Base-by-base conservation (phyloP, 257 asterid genomes). In the Ocimum tenuiflorum region DNA sequence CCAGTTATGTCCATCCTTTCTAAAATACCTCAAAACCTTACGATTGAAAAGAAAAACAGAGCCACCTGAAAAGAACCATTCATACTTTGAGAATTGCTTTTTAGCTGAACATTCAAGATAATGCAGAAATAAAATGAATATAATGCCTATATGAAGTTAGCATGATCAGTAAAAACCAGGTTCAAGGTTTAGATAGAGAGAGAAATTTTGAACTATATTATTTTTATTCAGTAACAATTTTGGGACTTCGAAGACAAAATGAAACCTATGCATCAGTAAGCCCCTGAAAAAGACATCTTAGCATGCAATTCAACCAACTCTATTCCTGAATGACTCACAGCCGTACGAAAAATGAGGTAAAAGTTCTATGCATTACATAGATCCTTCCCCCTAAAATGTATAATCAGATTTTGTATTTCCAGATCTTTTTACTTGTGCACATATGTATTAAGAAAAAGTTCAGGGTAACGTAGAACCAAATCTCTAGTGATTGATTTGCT, bases 1-100 rank as follows among this genome's bases (percentile, higher is more conserved):
- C 99, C 99, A 92, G 61, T 81, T 89, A 75, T 92, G 97, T 12
- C 91, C 97, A 80, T 92, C 99, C 82, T 89, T 92, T 67, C 99
- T 88, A 69, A 92, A 92, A 76, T 89, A 89, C 76, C 99, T 78
- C 53, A 92, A 78, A 48, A 86, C 90, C 82, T 89, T 92, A 70
- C 99, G 91, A 73, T 92, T 91, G 78, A 92, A 92, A 67, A 92
- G 87, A 76, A 92, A 92, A 76, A 92, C 94, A 58, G 97, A 92
- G 52, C 99, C 99, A 80, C 99, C 99, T 92, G 88, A 69, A 48
- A 68, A 65, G 55, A 69, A 53, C 50, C 33, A 54, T 41, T 65
- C 63, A 69, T 38, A 46, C 58, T 48, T 63, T 59, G 63, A 70
- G 74, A 63, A 67, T 41, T 69, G 75, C 60, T 58, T 29, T 33